These are phyloP conservation scores for Psilocybe sp. DNA, from an alignment of 768 basidiomycete species.

Conservation along the genomic window DNA sequence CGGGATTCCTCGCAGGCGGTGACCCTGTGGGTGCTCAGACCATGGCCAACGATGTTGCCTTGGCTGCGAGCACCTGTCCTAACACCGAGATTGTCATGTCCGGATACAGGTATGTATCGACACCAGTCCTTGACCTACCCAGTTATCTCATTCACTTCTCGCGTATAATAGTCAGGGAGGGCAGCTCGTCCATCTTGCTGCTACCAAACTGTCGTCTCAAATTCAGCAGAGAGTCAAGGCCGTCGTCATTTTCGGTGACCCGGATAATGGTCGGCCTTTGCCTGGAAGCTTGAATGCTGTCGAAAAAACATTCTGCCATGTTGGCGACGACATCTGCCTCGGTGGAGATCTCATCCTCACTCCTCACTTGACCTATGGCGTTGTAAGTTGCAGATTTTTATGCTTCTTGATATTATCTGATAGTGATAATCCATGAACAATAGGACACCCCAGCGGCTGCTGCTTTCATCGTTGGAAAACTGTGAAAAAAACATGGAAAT, in stretches of 20 bases:
- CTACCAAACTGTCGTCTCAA: constrained; percentile 26
- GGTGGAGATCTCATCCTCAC: constrained; percentile 22
- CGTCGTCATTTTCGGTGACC: constrained; percentile 37
- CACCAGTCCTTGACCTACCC: not conserved
- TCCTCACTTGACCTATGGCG: constrained; percentile 23
- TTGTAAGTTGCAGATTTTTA: constrained; percentile 3
- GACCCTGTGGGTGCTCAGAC: constrained; percentile 29
- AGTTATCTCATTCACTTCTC: not conserved
- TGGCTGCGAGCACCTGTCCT: constrained; percentile 25
- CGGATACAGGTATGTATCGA: constrained; percentile 26
- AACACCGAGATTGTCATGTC: constrained; percentile 31
- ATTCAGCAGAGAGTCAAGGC: constrained; percentile 25
- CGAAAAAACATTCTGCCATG: constrained; percentile 25
- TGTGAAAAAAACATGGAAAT: no score
- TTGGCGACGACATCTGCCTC: constrained; percentile 29
- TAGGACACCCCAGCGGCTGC: no score
- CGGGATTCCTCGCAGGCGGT: constrained; percentile 36
- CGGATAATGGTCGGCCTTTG: constrained; percentile 26
- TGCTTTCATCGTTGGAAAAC: no score
- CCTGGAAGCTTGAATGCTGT: constrained; percentile 23
- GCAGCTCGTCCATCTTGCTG: constrained; percentile 37
- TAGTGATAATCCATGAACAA: no score
- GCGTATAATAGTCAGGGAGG: constrained; percentile 25
- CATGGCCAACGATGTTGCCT: constrained; percentile 30
- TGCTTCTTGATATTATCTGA: no score